These are phyloP conservation scores for Eutrema japonicum DNA, from an alignment of 345 rosid genomes.

Conservation along the genomic window DNA sequence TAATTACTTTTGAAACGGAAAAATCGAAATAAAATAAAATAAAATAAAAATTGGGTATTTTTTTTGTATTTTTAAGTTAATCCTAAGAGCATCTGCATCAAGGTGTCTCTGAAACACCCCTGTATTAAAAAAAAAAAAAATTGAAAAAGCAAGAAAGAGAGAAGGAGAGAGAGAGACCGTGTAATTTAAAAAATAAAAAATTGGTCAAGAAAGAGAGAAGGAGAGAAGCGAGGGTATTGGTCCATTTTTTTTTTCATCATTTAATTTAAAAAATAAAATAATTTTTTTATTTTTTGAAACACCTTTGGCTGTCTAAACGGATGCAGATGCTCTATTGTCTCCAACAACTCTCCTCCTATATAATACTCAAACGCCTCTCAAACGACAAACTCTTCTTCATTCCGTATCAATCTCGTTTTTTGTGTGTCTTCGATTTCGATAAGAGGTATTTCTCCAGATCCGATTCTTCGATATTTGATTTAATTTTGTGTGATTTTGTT, in stretches of 20 bases:
- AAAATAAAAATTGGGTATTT: not conserved
- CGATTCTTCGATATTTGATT: not conserved
- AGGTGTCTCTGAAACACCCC: no score
- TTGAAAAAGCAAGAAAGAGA: no score
- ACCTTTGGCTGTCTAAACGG: no score
- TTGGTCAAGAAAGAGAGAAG: no score
- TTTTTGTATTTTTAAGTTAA: not conserved
- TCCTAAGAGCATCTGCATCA: not conserved
- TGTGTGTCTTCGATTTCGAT: not conserved
- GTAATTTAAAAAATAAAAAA: no score
- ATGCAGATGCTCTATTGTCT: no score
- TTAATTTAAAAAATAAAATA: no score
- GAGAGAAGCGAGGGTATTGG: no score
- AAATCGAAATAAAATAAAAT: not conserved
- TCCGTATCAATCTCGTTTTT: not conserved
- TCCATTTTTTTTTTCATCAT: no score
- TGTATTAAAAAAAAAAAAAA: no score
- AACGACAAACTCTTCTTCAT: not conserved
- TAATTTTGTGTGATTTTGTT: not conserved
- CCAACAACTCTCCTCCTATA: not conserved
- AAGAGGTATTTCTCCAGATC: slow-evolving; percentile 21
- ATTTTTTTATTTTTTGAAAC: no score
- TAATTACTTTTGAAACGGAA: not conserved
- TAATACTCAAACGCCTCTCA: slow-evolving; percentile 28
- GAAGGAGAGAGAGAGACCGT: no score